Evolutionary conservation across 2,329 filamentous ascomycete species (phyloP).

Genomic region (Botrytis cinerea): DNA sequence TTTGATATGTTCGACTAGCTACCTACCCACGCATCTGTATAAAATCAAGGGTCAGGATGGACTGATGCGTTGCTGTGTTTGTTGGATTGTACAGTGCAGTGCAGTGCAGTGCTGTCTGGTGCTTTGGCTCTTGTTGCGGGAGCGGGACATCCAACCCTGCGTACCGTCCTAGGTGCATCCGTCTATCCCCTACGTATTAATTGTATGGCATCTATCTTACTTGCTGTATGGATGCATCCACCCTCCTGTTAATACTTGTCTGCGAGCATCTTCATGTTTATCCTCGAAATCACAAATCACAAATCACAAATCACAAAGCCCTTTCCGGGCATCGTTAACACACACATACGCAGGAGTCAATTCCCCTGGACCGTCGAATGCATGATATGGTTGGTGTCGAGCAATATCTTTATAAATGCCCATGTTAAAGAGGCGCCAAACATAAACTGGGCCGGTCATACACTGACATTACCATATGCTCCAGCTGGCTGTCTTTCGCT

Average conservation of each 20-base stretch:
- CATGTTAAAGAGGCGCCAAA: slow-evolving; percentile 19
- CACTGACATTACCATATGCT: neutral
- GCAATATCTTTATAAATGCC: slow-evolving; percentile 10
- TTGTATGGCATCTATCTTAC: neutral
- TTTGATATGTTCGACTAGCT: neutral
- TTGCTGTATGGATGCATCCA: no score
- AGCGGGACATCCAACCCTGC: slow-evolving; percentile 1
- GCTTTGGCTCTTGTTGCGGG: neutral
- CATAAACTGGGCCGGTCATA: slow-evolving; percentile 19
- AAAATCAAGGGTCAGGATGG: neutral
- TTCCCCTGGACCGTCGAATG: neutral
- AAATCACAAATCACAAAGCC: no score
- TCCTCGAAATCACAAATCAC: neutral
- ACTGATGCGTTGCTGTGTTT: neutral
- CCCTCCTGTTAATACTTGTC: neutral
- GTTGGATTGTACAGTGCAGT: neutral
- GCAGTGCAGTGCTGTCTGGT: neutral
- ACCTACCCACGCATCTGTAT: neutral
- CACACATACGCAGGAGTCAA: neutral
- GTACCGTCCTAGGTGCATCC: neutral
- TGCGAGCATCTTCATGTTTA: neutral
- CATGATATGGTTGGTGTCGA: slow-evolving; percentile 8
- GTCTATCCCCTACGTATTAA: neutral
- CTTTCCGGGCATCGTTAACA: no score
- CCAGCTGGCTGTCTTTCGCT: neutral